Evolutionary conservation across 2,329 filamentous ascomycete species (phyloP).

Genomic region (Sporothrix brasiliensis): DNA sequence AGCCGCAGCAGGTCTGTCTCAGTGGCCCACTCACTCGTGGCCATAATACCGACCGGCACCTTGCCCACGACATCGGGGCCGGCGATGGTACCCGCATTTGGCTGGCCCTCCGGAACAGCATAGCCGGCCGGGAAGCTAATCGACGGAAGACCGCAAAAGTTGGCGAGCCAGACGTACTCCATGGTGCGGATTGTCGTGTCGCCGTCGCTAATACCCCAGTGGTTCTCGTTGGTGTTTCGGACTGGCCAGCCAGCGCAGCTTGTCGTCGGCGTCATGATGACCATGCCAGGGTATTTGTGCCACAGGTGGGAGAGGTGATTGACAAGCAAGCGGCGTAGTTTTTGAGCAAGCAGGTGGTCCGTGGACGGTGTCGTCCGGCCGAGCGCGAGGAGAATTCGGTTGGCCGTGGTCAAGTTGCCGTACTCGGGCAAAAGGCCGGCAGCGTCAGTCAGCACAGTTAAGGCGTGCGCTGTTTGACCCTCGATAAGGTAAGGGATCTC

Average conservation of each 20-base stretch:
- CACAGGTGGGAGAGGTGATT: conserved; percentile 70
- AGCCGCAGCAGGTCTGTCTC: conserved; percentile 55
- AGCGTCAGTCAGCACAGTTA: conserved; percentile 71
- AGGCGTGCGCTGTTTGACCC: conserved; percentile 71
- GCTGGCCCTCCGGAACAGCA: conserved; percentile 44
- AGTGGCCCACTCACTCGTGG: conserved; percentile 57
- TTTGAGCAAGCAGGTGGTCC: conserved; percentile 71
- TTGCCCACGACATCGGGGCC: conserved; percentile 45
- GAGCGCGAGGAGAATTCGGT: conserved; percentile 67
- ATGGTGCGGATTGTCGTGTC: conserved; percentile 52
- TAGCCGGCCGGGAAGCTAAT: conserved; percentile 53
- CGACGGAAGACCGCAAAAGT: conserved; percentile 54
- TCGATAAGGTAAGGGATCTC: conserved; percentile 61
- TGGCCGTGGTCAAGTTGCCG: conserved; percentile 59
- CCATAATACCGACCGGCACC: conserved; percentile 59
- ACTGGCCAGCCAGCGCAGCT: conserved; percentile 53
- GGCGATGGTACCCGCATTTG: conserved; percentile 42
- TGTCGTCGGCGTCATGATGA: conserved; percentile 72
- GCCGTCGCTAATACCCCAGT: conserved; percentile 51
- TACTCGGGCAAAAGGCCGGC: conserved; percentile 50
- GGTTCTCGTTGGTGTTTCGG: conserved; percentile 43
- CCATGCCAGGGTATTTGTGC: conserved; percentile 64
- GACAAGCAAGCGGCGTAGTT: conserved; percentile 69
- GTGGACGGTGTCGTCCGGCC: conserved; percentile 63
- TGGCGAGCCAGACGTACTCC: conserved; percentile 56